Conservation (phyloP, 1,139 yeast species). For the Kodamaea anthophila region DNA sequence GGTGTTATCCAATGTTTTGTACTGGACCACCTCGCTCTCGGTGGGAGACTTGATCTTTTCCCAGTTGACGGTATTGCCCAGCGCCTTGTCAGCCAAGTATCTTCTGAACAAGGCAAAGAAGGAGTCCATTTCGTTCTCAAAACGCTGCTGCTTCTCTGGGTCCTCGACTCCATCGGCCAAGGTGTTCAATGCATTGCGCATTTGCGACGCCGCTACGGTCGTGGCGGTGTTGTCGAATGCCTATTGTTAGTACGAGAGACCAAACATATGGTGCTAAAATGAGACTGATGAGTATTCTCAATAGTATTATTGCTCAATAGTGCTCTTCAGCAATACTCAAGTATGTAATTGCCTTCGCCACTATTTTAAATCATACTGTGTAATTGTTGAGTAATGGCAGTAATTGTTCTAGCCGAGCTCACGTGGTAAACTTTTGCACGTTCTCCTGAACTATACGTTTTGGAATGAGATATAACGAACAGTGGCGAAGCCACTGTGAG, state of each 20-base stretch:
- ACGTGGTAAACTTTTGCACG: no score
- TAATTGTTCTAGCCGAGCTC: no score
- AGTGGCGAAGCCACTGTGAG: no score
- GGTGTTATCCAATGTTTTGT: slow-evolving; percentile 40
- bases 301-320: no score
- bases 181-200: slow-evolving; percentile 92
- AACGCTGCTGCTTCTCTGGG: slow-evolving; percentile 49
- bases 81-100: slow-evolving; percentile 82
- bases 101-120: slow-evolving; percentile 92
- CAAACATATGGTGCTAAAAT: no score
- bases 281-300: no score
- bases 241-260: slow-evolving; percentile 28
- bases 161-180: slow-evolving; percentile 75
- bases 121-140: slow-evolving; percentile 91
- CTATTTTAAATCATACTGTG: no score
- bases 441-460: no score
- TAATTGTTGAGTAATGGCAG: no score
- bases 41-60: slow-evolving; percentile 89
- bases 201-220: slow-evolving; percentile 93
- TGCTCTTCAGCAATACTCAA: no score
- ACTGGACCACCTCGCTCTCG: slow-evolving; percentile 83
- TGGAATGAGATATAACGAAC: no score
- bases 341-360: no score
- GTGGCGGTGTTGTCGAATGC: slow-evolving; percentile 96
- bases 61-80: slow-evolving; percentile 85